Conservation (phyloP, 352 stramenopile genomes). For the Globisporangium recalcitrans region DNA sequence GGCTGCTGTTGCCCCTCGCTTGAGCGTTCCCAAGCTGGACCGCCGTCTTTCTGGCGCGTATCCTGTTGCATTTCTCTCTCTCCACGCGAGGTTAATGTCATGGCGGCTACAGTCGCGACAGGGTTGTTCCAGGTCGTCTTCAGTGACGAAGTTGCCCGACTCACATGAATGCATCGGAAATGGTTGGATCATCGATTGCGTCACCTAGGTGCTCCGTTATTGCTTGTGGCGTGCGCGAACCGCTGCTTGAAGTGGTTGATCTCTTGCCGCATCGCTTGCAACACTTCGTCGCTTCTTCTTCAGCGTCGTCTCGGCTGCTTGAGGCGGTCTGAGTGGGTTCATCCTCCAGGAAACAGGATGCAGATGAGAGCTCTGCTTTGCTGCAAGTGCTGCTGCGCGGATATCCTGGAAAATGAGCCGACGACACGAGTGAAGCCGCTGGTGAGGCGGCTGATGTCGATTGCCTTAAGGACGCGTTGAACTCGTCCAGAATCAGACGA, state of each 20-base stretch:
- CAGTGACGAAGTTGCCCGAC: too few relatives aligned
- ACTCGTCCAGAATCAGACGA: constrained; percentile 35
- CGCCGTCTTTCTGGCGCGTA: too few relatives aligned
- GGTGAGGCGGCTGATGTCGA: neutral
- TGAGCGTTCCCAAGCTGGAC: too few relatives aligned
- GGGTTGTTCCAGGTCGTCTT: too few relatives aligned
- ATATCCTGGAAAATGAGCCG: neutral
- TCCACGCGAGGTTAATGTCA: too few relatives aligned
- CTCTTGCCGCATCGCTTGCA: constrained; percentile 25
- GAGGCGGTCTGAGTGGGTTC: neutral
- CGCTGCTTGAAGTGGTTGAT: constrained; percentile 24
- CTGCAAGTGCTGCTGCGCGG: neutral
- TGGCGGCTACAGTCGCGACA: too few relatives aligned
- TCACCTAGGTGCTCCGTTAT: neutral
- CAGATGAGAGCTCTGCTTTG: neutral
- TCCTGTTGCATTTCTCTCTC: too few relatives aligned
- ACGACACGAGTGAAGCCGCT: neutral
- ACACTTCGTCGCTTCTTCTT: constrained; percentile 19
- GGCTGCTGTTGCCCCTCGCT: too few relatives aligned
- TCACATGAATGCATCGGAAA: too few relatives aligned
- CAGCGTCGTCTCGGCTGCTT: neutral
- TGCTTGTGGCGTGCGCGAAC: constrained; percentile 4
- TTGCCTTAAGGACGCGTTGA: constrained; percentile 37
- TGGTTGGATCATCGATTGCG: neutral
- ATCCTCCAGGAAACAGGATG: neutral